Evolutionary conservation across 2,329 filamentous ascomycete genomes (phyloP), one percentile per base, ranked within the genome.

Genomic region (Scedosporium apiospermum): DNA sequence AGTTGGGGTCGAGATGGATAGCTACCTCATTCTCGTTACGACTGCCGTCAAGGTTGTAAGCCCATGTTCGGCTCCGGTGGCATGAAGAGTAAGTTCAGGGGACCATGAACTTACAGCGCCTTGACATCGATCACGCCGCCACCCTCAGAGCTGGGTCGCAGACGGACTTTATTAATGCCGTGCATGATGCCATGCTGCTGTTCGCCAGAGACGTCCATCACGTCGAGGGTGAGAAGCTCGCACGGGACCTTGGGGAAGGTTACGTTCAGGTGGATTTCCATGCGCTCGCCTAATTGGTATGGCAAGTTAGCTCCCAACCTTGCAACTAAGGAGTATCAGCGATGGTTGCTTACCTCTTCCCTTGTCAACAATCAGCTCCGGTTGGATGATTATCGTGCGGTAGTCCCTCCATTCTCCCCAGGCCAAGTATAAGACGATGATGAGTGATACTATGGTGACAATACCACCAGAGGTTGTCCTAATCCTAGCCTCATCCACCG

Each of bases 191-290:
- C 95, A 69, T 93, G 90, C 75, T 99, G 95, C 72, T 97, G 89
- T 76, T 99, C 95, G 66, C 95, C 95, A 23, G 92, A 96, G 27
- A 98, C 93, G 77, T 99, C 95, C 95, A 99, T 99, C 63, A 99
- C 93, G 74, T 99, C 95, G 69, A 99, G 87, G 12, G 95, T 97
- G 67, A 98, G 81, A 60, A 99, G 86, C 76, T 98, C 93, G 78
- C 95, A 99, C 9, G 95, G 95, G 68, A 99, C 84, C 66, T 88
- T 87, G 9, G 95, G 95, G 74, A 99, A 99, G 57, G 91, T 95
- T 64, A 99, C 88, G 79, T 99, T 99, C 76, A 99, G 84, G 74
- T 96, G 92, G 67, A 99, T 99, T 75, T 98, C 95, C 93, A 99
- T 98, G 76, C 93, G 91, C 81, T 99, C 93, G 74, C 91, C 90